Evolutionary conservation across 768 basidiomycete genomes (phyloP).

Genomic region (Macrolepiota fuliginosa): DNA sequence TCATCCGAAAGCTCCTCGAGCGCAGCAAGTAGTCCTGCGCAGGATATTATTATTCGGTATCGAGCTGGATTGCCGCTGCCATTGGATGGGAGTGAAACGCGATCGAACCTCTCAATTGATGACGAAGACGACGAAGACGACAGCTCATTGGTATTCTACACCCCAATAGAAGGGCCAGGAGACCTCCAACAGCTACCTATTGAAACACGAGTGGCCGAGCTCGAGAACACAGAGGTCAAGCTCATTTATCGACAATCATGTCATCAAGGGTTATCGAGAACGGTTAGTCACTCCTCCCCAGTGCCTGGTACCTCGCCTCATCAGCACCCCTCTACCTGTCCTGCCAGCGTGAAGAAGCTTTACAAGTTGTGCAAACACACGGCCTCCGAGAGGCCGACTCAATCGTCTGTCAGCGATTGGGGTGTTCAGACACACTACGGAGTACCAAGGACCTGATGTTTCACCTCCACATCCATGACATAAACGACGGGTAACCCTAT

Average conservation of each 20-base stretch:
- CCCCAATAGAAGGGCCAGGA: neutral
- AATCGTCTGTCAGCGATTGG: constrained; percentile 42
- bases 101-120: constrained; percentile 15
- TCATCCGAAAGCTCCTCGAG: constrained; percentile 24
- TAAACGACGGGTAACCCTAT: constrained; percentile 38
- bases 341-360: constrained; percentile 36
- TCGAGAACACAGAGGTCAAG: constrained; percentile 1
- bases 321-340: neutral
- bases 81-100: constrained; percentile 9
- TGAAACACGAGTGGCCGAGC: neutral
- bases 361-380: constrained; percentile 22
- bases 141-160: neutral
- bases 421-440: constrained; percentile 41
- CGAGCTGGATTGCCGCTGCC: constrained; percentile 32
- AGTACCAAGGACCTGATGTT: constrained; percentile 44
- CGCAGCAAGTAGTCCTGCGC: constrained; percentile 33
- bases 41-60: constrained; percentile 35
- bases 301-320: neutral
- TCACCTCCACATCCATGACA: constrained; percentile 57
- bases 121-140: constrained; percentile 1
- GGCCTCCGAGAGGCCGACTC: constrained; percentile 26
- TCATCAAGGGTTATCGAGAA: constrained; percentile 30
- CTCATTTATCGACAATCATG: constrained; percentile 30
- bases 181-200: neutral
- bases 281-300: constrained; percentile 31